These are phyloP conservation scores for Boletus huronensis DNA, from an alignment of 768 basidiomycete genomes.

Conservation along the genomic window DNA sequence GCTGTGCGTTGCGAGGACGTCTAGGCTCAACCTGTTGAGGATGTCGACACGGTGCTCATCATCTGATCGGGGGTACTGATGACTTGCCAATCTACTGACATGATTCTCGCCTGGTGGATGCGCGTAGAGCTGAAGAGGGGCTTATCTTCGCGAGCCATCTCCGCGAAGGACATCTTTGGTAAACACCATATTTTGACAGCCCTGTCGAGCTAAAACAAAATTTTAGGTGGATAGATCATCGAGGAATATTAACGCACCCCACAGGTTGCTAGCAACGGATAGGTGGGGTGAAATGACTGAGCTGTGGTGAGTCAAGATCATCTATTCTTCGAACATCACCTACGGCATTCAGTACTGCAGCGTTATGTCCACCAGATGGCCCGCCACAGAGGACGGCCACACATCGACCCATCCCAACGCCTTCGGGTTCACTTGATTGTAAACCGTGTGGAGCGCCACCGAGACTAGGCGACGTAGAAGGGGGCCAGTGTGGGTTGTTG, in stretches of 20 bases:
- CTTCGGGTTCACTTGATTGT: conserved; percentile 56
- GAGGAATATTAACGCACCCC: conserved; percentile 47
- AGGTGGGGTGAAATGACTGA: conserved; percentile 64
- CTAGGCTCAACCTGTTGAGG: conserved; percentile 48
- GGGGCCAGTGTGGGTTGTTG: conserved; percentile 59
- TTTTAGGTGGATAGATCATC: not conserved
- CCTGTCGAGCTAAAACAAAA: conserved; percentile 56
- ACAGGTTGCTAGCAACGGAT: conserved; percentile 71
- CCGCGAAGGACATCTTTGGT: conserved; percentile 35
- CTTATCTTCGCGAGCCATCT: conserved; percentile 63
- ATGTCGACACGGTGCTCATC: not conserved
- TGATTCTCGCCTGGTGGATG: conserved; percentile 62
- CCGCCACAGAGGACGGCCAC: conserved; percentile 64
- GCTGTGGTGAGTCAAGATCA: conserved; percentile 1
- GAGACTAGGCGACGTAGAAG: conserved; percentile 44
- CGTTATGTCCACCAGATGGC: conserved; percentile 69
- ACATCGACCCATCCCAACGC: conserved; percentile 56
- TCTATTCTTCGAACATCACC: conserved; percentile 13
- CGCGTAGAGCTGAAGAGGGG: conserved; percentile 67
- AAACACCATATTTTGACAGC: conserved; percentile 74
- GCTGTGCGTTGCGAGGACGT: conserved; percentile 53
- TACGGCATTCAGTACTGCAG: conserved; percentile 65
- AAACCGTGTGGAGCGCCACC: conserved; percentile 72
- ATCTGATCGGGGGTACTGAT: not conserved
- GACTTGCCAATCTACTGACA: conserved; percentile 60